Evolutionary conservation across 176 grass and related monocot species (phyloP), one percentile per base, ranked within the genome.

Genomic region (Leersia perrieri): DNA sequence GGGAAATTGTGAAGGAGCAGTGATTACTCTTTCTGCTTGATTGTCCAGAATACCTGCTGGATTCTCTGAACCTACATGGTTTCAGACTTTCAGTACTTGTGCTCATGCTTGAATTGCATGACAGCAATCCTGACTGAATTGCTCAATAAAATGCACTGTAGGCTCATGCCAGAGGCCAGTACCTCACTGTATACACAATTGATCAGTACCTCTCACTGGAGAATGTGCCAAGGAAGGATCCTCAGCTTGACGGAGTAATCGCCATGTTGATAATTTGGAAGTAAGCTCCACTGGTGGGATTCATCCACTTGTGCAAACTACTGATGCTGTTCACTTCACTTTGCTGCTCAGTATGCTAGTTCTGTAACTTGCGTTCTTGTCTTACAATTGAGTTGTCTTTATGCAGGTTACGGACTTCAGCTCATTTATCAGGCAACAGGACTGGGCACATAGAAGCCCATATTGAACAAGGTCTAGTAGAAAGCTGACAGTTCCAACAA

Each of bases 261-360:
- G 88, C 92, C 81, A 89, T 98, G 90, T 60, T 98, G 82, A 87
- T 98, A 77, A 90, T 90, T 14, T 86, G 81, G 82, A 94, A 98
- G 66, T 98, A 98, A 80, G 84, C 87, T 77, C 92, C 95, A 75
- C n/a, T 85, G 62, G 95, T 98, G 65, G 44, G 74, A 13, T 80
- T 81, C n/a, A n/a, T n/a, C 11, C 63, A 73, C 26, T 72, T 45
- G 7, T 18, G 45, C 45, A 40, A 11, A 42, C 11, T 20, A 22
- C 16, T 33, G 7, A 40, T 41, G 27, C 20, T 70, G 20, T 20
- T n/a, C 49, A 53, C 0, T 53, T n/a, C 22, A 39, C 8, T 23
- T 18, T 83, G 32, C 23, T 78, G 15, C 66, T 42, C 20, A 47
- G 36, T 38, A n/a, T n/a, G n/a, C n/a, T n/a, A n/a, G 35, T 74